Evolutionary conservation across 257 asterid genomes (phyloP), one percentile per base, ranked within the genome.

Genomic region (Euphrasia confusa): DNA sequence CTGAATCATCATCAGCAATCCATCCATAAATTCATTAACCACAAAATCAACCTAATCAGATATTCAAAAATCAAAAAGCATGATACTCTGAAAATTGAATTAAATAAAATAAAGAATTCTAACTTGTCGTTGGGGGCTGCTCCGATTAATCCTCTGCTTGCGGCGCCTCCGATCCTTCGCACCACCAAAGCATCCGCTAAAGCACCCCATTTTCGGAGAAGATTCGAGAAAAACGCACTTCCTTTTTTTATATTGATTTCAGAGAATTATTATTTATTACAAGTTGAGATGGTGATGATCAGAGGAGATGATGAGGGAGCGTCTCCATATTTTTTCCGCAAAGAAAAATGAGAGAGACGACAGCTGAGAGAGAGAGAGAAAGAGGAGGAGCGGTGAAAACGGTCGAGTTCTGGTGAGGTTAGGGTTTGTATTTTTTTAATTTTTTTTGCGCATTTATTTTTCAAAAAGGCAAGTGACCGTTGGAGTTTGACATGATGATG

Each of bases 141-240:
- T 65, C 47, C 80, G 80, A 7, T 77, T 70, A 60, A 61, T 63
- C 80, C 85, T 81, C 65, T 74, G 79, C 56, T 67, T 89, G 18
- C 80, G 81, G 74, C 83, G 84, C 59, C 68, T 83, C 52, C 72
- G 75, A 50, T 81, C 85, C 80, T 86, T 77, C 21, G 64, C 79
- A 32, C 83, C 83, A 28, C 99, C 95, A 61, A 93, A 93, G 69
- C 99, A 93, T 3, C 94, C 95, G 53, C 80, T 84, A 70, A 93
- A 85, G 69, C 97, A 89, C 33, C 95, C 95, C 99, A 93, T 90
- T 72, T 33, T 24, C 7, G 35, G 59, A 27, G 67, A 12, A 8
- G 42, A 47, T 28, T 37, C 68, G 64, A 60, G 49, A 50, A 12
- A 14, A 26, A 30, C 12, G 21, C 55, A 14, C 4, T 54, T 50